Evolutionary conservation across 768 basidiomycete species (phyloP).

Genomic region (Hericium rajendrae): DNA sequence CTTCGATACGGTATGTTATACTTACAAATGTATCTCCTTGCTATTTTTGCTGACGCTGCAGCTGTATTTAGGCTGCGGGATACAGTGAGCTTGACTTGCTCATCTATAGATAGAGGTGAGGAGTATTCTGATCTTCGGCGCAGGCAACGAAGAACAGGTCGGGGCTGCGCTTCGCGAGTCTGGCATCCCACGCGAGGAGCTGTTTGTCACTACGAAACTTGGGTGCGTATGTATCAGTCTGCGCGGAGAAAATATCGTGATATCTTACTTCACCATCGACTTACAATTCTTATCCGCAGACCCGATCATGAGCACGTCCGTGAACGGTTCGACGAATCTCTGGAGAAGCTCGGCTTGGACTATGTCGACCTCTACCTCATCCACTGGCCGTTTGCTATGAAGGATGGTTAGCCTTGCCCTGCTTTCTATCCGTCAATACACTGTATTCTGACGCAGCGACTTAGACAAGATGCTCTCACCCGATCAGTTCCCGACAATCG

Average conservation of each 20-base stretch:
- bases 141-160: constrained; percentile 36
- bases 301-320: constrained; percentile 20
- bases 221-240: constrained; percentile 18
- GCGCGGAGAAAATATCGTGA: neutral
- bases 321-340: constrained; percentile 22
- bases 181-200: constrained; percentile 31
- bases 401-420: neutral
- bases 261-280: too few relatives aligned
- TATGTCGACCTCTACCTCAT: constrained; percentile 32
- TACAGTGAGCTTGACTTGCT: neutral
- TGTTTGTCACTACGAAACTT: constrained; percentile 45
- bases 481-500: constrained; percentile 37
- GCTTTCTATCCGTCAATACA: too few relatives aligned
- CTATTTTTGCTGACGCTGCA: neutral
- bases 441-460: neutral
- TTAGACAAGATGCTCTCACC: constrained; percentile 26
- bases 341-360: constrained; percentile 22
- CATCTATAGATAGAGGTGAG: neutral
- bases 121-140: too few relatives aligned
- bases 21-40: neutral
- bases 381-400: constrained; percentile 25
- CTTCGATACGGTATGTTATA: neutral
- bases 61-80: neutral
- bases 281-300: neutral
- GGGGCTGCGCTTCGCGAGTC: constrained; percentile 37